These are phyloP conservation scores for Boletellus dicymbophilus DNA, from an alignment of 1,284 basidiomycete genomes.

Conservation along the genomic window DNA sequence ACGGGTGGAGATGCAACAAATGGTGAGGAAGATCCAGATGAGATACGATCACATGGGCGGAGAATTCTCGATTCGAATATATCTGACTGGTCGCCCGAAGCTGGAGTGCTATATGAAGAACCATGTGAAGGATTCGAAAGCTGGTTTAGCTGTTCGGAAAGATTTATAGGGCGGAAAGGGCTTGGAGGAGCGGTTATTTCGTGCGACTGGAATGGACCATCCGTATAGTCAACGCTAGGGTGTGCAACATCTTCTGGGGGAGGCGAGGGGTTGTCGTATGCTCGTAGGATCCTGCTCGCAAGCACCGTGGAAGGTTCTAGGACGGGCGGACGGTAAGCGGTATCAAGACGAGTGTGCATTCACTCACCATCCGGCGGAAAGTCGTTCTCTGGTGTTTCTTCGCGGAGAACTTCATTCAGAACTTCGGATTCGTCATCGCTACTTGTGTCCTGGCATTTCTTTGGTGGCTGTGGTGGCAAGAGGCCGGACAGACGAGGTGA, in stretches of 20 bases:
- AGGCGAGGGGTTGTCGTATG: conserved; percentile 74
- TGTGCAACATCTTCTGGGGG: conserved; percentile 50
- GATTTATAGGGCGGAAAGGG: conserved; percentile 34
- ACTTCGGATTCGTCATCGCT: conserved; percentile 34
- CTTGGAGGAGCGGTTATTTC: conserved; percentile 25
- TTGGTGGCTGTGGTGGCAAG: conserved; percentile 28
- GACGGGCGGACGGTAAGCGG: conserved; percentile 5
- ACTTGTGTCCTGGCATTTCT: conserved; percentile 13
- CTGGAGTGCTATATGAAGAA: background rate
- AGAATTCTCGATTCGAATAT: background rate
- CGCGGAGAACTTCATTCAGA: conserved; percentile 35
- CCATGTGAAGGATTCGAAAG: conserved; percentile 5
- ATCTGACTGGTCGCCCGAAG: conserved; percentile 3
- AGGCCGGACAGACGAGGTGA: conserved; percentile 50
- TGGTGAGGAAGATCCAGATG: conserved; percentile 41
- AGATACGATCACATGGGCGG: conserved; percentile 38
- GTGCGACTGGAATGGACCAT: conserved; percentile 15
- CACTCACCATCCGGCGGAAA: conserved; percentile 47
- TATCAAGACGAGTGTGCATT: conserved; percentile 3
- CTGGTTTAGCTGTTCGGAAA: conserved; percentile 30
- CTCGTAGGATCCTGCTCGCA: conserved; percentile 62
- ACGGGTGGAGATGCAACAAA: conserved; percentile 10
- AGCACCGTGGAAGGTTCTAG: conserved; percentile 67
- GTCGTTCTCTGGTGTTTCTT: conserved; percentile 48
- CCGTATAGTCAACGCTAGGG: conserved; percentile 16